phyloP scores from a whole-genome alignment of 768 basidiomycete genomes.

The Termitomyces sp. region DNA sequence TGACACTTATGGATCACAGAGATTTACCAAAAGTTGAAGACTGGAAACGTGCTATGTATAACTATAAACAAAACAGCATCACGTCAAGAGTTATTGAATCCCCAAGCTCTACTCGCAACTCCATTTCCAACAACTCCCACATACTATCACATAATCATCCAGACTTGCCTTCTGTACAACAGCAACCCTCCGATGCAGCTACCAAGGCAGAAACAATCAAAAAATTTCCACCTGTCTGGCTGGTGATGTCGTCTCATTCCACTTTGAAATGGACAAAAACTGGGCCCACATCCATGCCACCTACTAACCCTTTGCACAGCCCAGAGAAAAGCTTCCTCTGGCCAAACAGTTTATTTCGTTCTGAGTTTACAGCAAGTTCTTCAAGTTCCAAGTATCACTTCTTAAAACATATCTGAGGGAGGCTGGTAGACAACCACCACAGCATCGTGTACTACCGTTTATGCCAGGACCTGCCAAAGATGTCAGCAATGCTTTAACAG shows the following conservation, averaged over 20 bases:
- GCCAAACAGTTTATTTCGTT: conserved; percentile 84
- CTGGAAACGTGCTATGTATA: conserved; percentile 94
- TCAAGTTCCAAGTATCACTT: conserved; percentile 90
- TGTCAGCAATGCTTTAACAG: conserved; percentile 82
- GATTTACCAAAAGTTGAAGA: conserved; percentile 96
- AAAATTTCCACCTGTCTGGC: conserved; percentile 70
- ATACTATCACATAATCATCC: conserved; percentile 14
- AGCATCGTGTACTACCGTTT: conserved; percentile 80
- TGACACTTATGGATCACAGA: conserved; percentile 76
- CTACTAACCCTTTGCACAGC: conserved; percentile 75
- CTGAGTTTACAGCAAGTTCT: conserved; percentile 96
- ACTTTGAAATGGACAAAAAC: conserved; percentile 92
- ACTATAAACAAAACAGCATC: conserved; percentile 95
- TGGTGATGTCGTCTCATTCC: conserved; percentile 93
- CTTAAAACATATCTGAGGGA: conserved; percentile 86
- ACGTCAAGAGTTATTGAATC: conserved; percentile 86
- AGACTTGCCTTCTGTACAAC: conserved; percentile 16
- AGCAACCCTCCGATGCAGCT: conserved; percentile 23
- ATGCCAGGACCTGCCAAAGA: conserved; percentile 93
- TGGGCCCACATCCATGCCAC: conserved; percentile 94
- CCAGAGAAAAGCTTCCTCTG: conserved; percentile 55
- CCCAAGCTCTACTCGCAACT: conserved; percentile 25
- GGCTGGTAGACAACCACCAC: conserved; percentile 70
- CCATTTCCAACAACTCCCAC: conserved; percentile 40
- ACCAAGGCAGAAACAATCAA: conserved; percentile 32